A percentile compares a stretch with the other conserved stretches of the same genome.
These are phyloP conservation scores for Cucumis hystrix DNA, from an alignment of 306 rosid species.

Conservation along the genomic window DNA sequence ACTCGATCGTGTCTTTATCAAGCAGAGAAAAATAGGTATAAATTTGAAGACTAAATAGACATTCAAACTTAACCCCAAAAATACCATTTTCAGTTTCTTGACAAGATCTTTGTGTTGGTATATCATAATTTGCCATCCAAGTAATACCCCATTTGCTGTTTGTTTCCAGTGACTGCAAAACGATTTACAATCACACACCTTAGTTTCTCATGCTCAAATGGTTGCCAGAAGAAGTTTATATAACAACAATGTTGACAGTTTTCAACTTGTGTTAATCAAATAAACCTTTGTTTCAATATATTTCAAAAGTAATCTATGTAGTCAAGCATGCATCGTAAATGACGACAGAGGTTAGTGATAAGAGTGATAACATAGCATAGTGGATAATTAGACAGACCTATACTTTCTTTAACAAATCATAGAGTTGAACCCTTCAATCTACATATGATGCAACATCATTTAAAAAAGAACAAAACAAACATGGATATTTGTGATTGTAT, in stretches of 20 bases:
- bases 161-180: neutral
- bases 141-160: neutral
- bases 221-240: neutral
- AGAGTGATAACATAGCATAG: neutral
- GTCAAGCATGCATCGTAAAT: neutral
- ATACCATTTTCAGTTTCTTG: constrained; percentile 6
- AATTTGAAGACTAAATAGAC: neutral
- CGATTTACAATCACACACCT: neutral
- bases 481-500: neutral
- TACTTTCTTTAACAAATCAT: neutral
- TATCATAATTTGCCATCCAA: neutral
- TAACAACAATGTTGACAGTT: neutral
- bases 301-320: neutral
- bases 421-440: neutral
- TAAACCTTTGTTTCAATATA: neutral
- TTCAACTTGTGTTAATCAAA: neutral
- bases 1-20: neutral
- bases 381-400: neutral
- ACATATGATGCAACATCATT: neutral
- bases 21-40: neutral
- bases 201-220: neutral
- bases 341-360: neutral
- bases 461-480: neutral
- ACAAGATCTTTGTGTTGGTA: neutral
- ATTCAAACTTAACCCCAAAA: constrained; percentile 1